A percentile compares a stretch with the other conserved stretches of the same genome.
These are phyloP conservation scores for Flaveria brownii DNA, from an alignment of 129 eudicot genomes.

Conservation along the genomic window DNA sequence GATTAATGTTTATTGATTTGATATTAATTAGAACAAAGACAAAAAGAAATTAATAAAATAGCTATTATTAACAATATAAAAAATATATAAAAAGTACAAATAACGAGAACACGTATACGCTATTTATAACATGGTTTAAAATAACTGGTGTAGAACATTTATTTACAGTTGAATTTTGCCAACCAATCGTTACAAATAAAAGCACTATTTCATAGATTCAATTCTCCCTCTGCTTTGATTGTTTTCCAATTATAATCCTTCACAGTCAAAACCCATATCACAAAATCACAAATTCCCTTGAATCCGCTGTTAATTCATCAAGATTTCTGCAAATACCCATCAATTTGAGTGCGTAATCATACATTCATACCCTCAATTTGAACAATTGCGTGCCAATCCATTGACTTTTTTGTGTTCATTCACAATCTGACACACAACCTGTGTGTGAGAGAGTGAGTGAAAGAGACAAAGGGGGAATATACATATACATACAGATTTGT, in stretches of 20 bases:
- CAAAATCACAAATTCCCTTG: constrained; percentile 7
- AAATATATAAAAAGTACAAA: too few relatives aligned
- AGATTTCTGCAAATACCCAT: background rate
- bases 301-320: background rate
- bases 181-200: constrained; percentile 21
- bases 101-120: too few relatives aligned
- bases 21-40: too few relatives aligned
- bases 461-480: background rate
- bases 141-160: background rate
- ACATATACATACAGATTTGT: constrained; percentile 9
- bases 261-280: constrained; percentile 21
- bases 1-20: too few relatives aligned
- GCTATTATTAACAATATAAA: too few relatives aligned
- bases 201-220: constrained; percentile 20
- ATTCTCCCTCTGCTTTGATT: constrained; percentile 13
- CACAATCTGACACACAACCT: constrained; percentile 23
- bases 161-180: background rate
- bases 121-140: too few relatives aligned
- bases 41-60: too few relatives aligned
- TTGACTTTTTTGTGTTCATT: constrained; percentile 20
- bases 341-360: background rate
- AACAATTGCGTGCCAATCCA: constrained; percentile 6
- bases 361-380: background rate
- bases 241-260: background rate
- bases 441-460: background rate